phyloP scores from a whole-genome alignment of 106 monocot genomes.

The Acorus gramineus region DNA sequence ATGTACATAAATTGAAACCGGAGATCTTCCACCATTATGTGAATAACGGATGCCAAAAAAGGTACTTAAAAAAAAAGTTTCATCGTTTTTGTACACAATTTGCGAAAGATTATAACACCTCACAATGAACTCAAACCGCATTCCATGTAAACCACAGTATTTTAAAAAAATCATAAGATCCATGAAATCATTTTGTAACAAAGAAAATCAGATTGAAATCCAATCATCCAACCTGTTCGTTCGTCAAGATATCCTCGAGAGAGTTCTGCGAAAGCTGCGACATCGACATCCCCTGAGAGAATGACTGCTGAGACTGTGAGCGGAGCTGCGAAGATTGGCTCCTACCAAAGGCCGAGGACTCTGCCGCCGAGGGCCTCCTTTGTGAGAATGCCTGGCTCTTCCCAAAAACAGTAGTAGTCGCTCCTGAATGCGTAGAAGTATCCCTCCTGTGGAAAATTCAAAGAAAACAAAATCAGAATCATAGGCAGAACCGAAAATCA shows the following conservation, averaged over 20 bases:
- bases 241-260: conserved; percentile 55
- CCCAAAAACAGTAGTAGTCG: no score
- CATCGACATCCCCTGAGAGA: conserved; percentile 70
- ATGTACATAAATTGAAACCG: no score
- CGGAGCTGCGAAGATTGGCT: conserved; percentile 61
- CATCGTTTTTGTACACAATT: no score
- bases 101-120: no score
- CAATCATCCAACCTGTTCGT: conserved; percentile 41
- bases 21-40: no score
- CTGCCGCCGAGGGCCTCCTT: conserved; percentile 30
- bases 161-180: not conserved
- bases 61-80: no score
- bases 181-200: not conserved
- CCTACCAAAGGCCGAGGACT: conserved; percentile 24
- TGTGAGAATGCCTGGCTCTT: no score
- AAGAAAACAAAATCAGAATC: not conserved
- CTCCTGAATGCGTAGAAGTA: not conserved
- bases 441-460: not conserved
- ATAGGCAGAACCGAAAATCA: no score
- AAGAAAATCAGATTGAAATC: not conserved
- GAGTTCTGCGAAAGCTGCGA: conserved; percentile 92
- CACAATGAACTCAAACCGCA: no score
- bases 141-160: not conserved
- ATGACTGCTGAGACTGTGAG: conserved; percentile 86
- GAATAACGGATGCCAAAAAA: no score